Evolutionary conservation across 306 rosid genomes (phyloP).

Genomic region (Castanea mollissima): DNA sequence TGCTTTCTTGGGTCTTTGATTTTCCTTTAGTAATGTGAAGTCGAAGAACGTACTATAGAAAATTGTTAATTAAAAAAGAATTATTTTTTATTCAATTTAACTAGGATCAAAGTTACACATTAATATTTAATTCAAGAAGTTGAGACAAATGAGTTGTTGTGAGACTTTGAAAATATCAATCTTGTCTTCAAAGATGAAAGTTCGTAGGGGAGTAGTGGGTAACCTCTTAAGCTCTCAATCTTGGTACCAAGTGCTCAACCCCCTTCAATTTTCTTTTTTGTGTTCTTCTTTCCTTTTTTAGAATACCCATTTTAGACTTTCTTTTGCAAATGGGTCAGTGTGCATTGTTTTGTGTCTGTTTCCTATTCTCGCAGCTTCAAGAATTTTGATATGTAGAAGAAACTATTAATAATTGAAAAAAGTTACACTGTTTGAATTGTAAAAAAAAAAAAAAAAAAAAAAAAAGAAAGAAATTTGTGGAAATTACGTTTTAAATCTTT

Average conservation of each 20-base stretch:
- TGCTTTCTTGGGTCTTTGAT: slow-evolving; percentile 2
- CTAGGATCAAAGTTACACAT: background rate
- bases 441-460: background rate
- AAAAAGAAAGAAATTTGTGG: too few relatives aligned
- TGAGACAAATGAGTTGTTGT: too few relatives aligned
- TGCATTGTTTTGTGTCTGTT: background rate
- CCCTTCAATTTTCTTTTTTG: too few relatives aligned
- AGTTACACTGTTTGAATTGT: background rate
- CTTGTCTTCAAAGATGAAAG: too few relatives aligned
- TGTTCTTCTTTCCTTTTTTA: background rate
- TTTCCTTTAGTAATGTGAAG: background rate
- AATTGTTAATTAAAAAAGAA: background rate
- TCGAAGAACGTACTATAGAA: background rate
- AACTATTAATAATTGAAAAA: background rate
- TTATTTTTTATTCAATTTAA: background rate
- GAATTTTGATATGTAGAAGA: too few relatives aligned
- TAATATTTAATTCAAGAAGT: too few relatives aligned
- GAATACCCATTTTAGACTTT: background rate
- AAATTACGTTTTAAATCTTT: background rate
- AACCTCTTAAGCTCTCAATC: slow-evolving; percentile 38
- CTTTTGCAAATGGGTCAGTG: background rate
- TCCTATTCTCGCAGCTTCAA: too few relatives aligned
- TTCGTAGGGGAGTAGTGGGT: too few relatives aligned
- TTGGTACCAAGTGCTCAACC: slow-evolving; percentile 59
- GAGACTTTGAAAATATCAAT: too few relatives aligned